Conservation (phyloP, 1,284 basidiomycete species). For the Trichosporon coremiiforme region DNA sequence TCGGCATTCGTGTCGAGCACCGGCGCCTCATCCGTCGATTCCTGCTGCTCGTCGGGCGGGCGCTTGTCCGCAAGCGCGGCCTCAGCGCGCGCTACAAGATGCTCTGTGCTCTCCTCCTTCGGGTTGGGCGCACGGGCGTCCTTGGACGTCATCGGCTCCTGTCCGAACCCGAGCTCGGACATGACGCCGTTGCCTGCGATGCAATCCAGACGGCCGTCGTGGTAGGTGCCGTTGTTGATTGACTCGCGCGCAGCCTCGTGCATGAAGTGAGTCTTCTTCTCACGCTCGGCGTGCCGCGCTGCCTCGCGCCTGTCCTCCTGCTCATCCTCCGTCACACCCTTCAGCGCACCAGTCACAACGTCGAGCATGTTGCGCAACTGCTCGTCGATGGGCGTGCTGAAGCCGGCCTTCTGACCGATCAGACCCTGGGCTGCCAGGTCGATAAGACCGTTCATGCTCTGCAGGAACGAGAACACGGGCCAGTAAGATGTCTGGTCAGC, state of each 20-base stretch:
- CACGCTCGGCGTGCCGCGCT: slow-evolving; percentile 37
- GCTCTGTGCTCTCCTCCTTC: slow-evolving; percentile 42
- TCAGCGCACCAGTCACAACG: slow-evolving; percentile 72
- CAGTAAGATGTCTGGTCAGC: slow-evolving; percentile 79
- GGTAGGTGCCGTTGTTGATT: slow-evolving; percentile 67
- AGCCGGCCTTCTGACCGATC: slow-evolving; percentile 93
- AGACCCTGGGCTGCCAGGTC: slow-evolving; percentile 91
- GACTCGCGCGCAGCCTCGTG: slow-evolving; percentile 46
- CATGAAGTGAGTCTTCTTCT: slow-evolving; percentile 36
- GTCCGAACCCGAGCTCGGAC: slow-evolving; percentile 74
- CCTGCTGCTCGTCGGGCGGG: background rate
- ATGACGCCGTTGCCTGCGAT: slow-evolving; percentile 80
- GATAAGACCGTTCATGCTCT: slow-evolving; percentile 79
- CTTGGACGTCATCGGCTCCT: slow-evolving; percentile 62
- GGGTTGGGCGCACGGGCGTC: slow-evolving; percentile 52
- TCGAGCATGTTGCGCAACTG: slow-evolving; percentile 86
- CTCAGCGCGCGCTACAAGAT: slow-evolving; percentile 37
- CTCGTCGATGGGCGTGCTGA: slow-evolving; percentile 78
- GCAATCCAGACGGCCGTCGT: slow-evolving; percentile 77
- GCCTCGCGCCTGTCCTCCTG: slow-evolving; percentile 57
- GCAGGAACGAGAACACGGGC: slow-evolving; percentile 86
- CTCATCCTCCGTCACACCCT: slow-evolving; percentile 60
- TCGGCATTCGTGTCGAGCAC: slow-evolving; percentile 56
- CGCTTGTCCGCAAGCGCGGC: slow-evolving; percentile 10
- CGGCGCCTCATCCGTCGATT: slow-evolving; percentile 10